These are phyloP conservation scores for Sphaerobolus stellatus DNA, from an alignment of 1,284 basidiomycete genomes.

Conservation along the genomic window DNA sequence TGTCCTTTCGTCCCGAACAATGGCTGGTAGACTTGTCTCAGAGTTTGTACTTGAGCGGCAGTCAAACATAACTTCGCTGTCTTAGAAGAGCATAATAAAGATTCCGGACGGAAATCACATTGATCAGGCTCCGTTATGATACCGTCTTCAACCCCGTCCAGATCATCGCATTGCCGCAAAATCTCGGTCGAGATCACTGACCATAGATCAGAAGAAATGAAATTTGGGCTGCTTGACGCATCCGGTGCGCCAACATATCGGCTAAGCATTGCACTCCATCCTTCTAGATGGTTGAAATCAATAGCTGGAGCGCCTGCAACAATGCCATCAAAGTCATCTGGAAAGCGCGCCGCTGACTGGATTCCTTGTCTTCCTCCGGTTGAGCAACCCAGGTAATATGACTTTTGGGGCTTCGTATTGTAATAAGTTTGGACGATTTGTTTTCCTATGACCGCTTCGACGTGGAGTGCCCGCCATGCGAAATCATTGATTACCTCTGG, in stretches of 20 bases:
- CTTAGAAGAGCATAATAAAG: conserved; percentile 21
- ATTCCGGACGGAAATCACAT: conserved; percentile 27
- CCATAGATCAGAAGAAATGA: conserved; percentile 25
- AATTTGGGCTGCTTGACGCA: conserved; percentile 16
- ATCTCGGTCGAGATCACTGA: conserved; percentile 27
- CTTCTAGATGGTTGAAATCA: conserved; percentile 15
- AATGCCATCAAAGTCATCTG: conserved; percentile 31
- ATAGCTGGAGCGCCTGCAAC: conserved; percentile 30
- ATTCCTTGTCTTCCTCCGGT: conserved; percentile 28
- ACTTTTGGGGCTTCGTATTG: conserved; percentile 15
- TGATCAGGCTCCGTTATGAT: conserved; percentile 29
- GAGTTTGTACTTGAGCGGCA: conserved; percentile 29
- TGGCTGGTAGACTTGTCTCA: conserved; percentile 31
- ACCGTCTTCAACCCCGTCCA: conserved; percentile 34
- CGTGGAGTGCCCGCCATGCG: conserved; percentile 28
- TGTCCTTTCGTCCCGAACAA: conserved; percentile 31
- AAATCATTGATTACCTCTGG: conserved; percentile 29
- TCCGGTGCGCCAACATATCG: conserved; percentile 28
- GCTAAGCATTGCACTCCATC: background rate
- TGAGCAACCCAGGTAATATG: conserved; percentile 31
- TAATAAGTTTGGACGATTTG: conserved; percentile 26
- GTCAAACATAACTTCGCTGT: conserved; percentile 27
- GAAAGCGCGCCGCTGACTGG: conserved; percentile 21
- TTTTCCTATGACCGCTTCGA: conserved; percentile 25
- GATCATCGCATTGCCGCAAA: conserved; percentile 21